phyloP scores from a whole-genome alignment of 1,284 basidiomycete genomes.

The Anthracocystis setariae region DNA sequence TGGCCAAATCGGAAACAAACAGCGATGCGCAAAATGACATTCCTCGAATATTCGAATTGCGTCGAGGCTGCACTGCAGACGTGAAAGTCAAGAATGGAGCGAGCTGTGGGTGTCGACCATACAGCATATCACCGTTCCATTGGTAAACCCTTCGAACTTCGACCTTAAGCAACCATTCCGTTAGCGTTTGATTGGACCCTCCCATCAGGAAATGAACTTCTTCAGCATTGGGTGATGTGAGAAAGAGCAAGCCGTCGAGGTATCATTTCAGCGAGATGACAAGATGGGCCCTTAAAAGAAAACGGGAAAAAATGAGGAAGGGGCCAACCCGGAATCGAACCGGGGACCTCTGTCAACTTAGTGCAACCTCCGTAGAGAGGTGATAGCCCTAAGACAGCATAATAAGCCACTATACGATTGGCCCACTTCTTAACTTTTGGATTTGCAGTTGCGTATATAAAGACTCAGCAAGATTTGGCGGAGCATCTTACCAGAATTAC shows the following conservation, averaged over 20 bases:
- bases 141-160: too few relatives aligned
- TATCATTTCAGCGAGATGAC: too few relatives aligned
- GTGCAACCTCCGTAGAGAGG: constrained; percentile 2
- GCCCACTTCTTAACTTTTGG: constrained; percentile 6
- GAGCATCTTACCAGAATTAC: too few relatives aligned
- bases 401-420: constrained; percentile 53
- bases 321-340: constrained; percentile 56
- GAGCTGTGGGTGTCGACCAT: too few relatives aligned
- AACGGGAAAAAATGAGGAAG: constrained; percentile 6
- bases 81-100: too few relatives aligned
- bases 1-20: neutral
- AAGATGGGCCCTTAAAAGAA: too few relatives aligned
- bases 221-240: too few relatives aligned
- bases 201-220: too few relatives aligned
- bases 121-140: constrained; percentile 3
- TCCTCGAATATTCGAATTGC: constrained; percentile 32
- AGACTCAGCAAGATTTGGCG: too few relatives aligned
- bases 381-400: constrained; percentile 26
- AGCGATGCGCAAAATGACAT: constrained; percentile 26
- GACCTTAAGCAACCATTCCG: too few relatives aligned
- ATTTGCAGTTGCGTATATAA: neutral
- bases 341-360: constrained; percentile 56
- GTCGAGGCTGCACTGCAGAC: neutral
- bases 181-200: too few relatives aligned
- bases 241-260: too few relatives aligned